Percentiles rank a stretch among this genome's conserved stretches.
Evolutionary conservation across 768 basidiomycete species (phyloP).

Genomic region (Tulasnella sp.): DNA sequence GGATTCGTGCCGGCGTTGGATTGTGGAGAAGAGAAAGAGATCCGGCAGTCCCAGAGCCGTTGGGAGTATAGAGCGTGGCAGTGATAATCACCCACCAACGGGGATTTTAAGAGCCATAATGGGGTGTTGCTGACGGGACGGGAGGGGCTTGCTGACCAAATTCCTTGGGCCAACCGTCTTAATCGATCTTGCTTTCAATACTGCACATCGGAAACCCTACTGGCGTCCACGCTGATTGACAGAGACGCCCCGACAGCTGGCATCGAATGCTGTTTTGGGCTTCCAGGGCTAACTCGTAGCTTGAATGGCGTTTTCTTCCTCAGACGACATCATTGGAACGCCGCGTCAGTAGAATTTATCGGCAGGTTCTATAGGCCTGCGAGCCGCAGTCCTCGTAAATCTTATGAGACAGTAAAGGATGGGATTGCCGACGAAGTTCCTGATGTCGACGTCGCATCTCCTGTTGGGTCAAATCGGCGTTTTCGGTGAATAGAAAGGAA

Average conservation of each 20-base stretch:
- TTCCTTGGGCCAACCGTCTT: background rate
- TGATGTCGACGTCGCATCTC: background rate
- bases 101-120: slow-evolving; percentile 27
- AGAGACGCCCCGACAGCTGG: background rate
- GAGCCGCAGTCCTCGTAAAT: background rate
- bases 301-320: background rate
- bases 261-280: background rate
- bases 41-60: slow-evolving; percentile 14
- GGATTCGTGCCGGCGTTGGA: slow-evolving; percentile 25
- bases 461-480: background rate
- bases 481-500: background rate
- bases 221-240: background rate
- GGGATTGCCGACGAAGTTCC: background rate
- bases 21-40: slow-evolving; percentile 25
- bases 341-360: background rate
- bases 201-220: background rate
- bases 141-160: background rate
- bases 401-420: background rate
- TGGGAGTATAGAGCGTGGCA: slow-evolving; percentile 7
- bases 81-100: slow-evolving; percentile 27
- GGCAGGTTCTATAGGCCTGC: background rate
- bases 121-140: background rate
- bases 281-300: slow-evolving; percentile 4
- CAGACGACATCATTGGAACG: slow-evolving; percentile 6
- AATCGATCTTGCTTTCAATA: background rate